Percentiles rank a stretch among this genome's conserved stretches.
Evolutionary conservation across 2,329 filamentous ascomycete species (phyloP).

Genomic region (Scolecobasidium constrictum): DNA sequence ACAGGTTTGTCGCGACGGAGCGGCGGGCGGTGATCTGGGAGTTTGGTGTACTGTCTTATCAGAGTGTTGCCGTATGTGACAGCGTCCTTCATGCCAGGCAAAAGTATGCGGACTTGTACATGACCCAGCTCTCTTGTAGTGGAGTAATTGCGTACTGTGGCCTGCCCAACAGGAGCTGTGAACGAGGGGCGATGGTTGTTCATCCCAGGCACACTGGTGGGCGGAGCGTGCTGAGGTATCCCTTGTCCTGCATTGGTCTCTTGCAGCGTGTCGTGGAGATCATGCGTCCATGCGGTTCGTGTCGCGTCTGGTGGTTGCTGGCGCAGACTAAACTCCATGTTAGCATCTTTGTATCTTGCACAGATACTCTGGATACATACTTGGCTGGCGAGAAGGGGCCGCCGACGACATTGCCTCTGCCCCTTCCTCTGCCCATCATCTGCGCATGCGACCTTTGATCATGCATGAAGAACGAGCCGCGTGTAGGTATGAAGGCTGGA

Average conservation of each 20-base stretch:
- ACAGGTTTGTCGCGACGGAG: slow-evolving; percentile 94
- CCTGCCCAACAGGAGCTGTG: neutral
- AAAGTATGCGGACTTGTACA: slow-evolving; percentile 69
- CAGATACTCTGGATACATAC: too few species aligned
- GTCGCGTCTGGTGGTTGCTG: slow-evolving; percentile 40
- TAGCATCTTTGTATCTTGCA: slow-evolving; percentile 19
- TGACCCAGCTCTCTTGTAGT: slow-evolving; percentile 77
- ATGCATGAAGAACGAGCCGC: slow-evolving; percentile 95
- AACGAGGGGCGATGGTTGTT: neutral
- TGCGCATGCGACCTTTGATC: slow-evolving; percentile 74
- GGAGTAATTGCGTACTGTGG: slow-evolving; percentile 46
- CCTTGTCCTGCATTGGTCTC: slow-evolving; percentile 24
- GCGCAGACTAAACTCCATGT: slow-evolving; percentile 26
- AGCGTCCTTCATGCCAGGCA: slow-evolving; percentile 65
- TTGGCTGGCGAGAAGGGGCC: slow-evolving; percentile 44
- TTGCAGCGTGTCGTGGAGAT: slow-evolving; percentile 68
- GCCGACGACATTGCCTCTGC: slow-evolving; percentile 41
- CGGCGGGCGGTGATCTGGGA: slow-evolving; percentile 89
- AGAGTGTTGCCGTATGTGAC: slow-evolving; percentile 64
- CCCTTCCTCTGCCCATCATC: slow-evolving; percentile 61
- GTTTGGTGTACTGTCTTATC: slow-evolving; percentile 82
- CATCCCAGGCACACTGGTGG: slow-evolving; percentile 32
- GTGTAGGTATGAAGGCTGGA: slow-evolving; percentile 86
- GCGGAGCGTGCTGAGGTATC: slow-evolving; percentile 15
- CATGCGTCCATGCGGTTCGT: slow-evolving; percentile 78